A percentile compares a stretch with the other conserved stretches of the same genome.
phyloP scores from a whole-genome alignment of 176 grass and related monocot species.

The Cocos nucifera region DNA sequence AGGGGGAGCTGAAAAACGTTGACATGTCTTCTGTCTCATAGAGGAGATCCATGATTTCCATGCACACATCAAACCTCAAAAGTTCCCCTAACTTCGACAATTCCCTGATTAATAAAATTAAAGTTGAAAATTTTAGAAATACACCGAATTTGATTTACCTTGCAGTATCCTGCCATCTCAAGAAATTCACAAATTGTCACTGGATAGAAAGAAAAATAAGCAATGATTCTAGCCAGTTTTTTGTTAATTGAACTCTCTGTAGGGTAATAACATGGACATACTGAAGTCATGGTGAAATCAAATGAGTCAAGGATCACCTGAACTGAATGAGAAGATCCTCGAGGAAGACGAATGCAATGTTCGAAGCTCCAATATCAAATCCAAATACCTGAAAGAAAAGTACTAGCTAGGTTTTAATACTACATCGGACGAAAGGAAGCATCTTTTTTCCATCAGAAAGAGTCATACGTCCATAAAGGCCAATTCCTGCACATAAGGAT shows the following conservation, averaged over 20 bases:
- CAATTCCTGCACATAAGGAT: constrained; percentile 50
- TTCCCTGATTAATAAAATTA: constrained; percentile 30
- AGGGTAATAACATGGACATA: no score
- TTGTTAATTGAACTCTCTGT: no score
- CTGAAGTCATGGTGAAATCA: no score
- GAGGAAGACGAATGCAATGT: constrained; percentile 45
- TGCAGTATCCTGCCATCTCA: no score
- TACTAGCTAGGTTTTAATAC: no score
- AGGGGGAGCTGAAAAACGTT: constrained; percentile 47
- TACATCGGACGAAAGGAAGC: background rate
- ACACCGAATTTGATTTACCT: background rate
- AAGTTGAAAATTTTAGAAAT: background rate
- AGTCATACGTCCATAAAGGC: constrained; percentile 73
- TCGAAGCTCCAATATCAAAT: constrained; percentile 68
- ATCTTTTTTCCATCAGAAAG: background rate
- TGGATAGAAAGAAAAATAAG: no score
- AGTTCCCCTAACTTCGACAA: constrained; percentile 71
- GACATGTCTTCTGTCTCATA: constrained; percentile 68
- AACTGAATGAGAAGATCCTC: constrained; percentile 72
- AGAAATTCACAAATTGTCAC: no score
- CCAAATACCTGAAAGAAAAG: constrained; percentile 39
- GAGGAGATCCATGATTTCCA: constrained; percentile 87
- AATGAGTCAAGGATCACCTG: constrained; percentile 27
- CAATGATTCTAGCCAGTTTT: no score
- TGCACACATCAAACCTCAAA: constrained; percentile 60